phyloP scores from a whole-genome alignment of 2,329 filamentous ascomycete species.

The Colletotrichum agaves region DNA sequence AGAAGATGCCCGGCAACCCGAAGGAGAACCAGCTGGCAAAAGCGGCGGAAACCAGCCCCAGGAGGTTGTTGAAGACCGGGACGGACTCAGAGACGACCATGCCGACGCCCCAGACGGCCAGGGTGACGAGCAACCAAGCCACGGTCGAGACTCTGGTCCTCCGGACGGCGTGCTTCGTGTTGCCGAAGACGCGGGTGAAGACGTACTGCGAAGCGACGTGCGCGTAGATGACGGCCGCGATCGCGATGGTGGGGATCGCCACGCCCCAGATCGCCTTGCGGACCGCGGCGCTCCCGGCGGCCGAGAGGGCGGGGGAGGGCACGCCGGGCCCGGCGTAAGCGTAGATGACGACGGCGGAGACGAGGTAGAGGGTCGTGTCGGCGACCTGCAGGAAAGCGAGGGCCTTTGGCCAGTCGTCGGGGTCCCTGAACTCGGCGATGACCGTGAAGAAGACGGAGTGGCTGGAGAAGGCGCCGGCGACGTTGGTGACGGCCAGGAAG shows the following conservation, averaged over 20 bases:
- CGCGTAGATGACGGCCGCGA: slow-evolving; percentile 77
- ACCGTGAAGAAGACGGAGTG: slow-evolving; percentile 76
- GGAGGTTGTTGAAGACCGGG: slow-evolving; percentile 73
- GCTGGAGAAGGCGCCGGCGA: slow-evolving; percentile 72
- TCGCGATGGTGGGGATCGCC: slow-evolving; percentile 75
- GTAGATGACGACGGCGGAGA: slow-evolving; percentile 75
- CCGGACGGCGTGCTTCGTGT: slow-evolving; percentile 64
- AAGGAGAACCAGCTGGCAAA: slow-evolving; percentile 76
- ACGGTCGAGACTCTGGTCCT: slow-evolving; percentile 61
- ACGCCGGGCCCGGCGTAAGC: slow-evolving; percentile 71
- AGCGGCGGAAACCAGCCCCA: slow-evolving; percentile 71
- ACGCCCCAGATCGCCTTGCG: slow-evolving; percentile 75
- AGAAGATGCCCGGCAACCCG: slow-evolving; percentile 58
- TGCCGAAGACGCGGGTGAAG: slow-evolving; percentile 71
- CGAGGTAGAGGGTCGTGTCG: slow-evolving; percentile 70
- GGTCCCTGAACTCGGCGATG: slow-evolving; percentile 71
- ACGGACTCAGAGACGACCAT: slow-evolving; percentile 77
- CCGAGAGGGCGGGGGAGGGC: slow-evolving; percentile 72
- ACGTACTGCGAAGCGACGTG: slow-evolving; percentile 74
- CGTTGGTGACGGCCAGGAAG: slow-evolving; percentile 70
- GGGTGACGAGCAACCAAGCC: slow-evolving; percentile 68
- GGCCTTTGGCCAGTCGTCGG: slow-evolving; percentile 67
- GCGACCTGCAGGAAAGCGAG: slow-evolving; percentile 61
- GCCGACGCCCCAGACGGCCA: slow-evolving; percentile 66
- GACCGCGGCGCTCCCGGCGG: slow-evolving; percentile 62